A percentile compares a stretch with the other conserved stretches of the same genome.
Evolutionary conservation across 2,329 filamentous ascomycete genomes (phyloP).

Genomic region (Clonostachys chloroleuca): DNA sequence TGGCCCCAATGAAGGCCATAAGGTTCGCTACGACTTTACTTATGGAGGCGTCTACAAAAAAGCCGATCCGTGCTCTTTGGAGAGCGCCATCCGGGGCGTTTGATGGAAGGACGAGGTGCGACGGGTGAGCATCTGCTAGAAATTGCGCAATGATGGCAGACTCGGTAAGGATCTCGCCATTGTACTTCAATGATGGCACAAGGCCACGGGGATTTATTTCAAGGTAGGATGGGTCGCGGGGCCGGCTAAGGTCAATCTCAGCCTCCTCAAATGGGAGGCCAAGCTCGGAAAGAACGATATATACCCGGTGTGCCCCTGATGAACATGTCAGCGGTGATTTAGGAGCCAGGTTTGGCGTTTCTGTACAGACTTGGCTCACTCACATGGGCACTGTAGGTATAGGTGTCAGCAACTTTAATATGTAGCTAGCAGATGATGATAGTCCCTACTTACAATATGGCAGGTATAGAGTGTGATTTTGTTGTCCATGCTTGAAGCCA

Average conservation of each 20-base stretch:
- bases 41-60: slow-evolving; percentile 69
- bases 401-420: too few relatives aligned
- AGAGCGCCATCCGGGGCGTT: slow-evolving; percentile 50
- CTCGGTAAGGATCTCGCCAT: slow-evolving; percentile 66
- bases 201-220: slow-evolving; percentile 75
- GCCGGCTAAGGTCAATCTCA: slow-evolving; percentile 65
- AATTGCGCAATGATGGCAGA: slow-evolving; percentile 71
- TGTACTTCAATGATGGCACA: slow-evolving; percentile 66
- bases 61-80: slow-evolving; percentile 59
- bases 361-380: too few relatives aligned
- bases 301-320: slow-evolving; percentile 67
- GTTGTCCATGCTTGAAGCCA: too few relatives aligned
- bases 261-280: slow-evolving; percentile 64
- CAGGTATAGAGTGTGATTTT: too few relatives aligned
- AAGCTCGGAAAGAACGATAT: slow-evolving; percentile 66
- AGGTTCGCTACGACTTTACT: slow-evolving; percentile 48
- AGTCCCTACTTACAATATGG: too few relatives aligned
- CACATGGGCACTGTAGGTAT: too few relatives aligned
- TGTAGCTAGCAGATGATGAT: too few relatives aligned
- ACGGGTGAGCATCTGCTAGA: slow-evolving; percentile 64
- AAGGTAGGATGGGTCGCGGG: slow-evolving; percentile 70
- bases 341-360: too few relatives aligned
- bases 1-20: slow-evolving; percentile 39
- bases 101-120: slow-evolving; percentile 57
- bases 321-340: not conserved